Conservation (phyloP, 495 filamentous ascomycete species). For the Hyphodiscus hymeniophilus region DNA sequence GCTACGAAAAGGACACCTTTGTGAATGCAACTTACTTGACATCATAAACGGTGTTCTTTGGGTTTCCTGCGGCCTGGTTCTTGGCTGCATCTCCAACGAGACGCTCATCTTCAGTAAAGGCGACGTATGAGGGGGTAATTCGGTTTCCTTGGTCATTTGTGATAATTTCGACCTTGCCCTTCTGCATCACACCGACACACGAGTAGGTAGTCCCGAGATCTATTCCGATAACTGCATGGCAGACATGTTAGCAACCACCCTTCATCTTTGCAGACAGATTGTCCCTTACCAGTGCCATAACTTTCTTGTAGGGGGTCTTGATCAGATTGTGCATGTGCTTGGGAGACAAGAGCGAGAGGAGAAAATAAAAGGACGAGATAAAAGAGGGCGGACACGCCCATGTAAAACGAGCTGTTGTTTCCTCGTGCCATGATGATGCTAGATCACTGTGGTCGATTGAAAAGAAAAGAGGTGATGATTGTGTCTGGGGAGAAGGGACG, state of each 20-base stretch:
- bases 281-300: slow-evolving; percentile 59
- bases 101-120: slow-evolving; percentile 95
- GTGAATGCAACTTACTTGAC: slow-evolving; percentile 62
- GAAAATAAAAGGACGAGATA: slow-evolving; percentile 81
- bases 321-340: slow-evolving; percentile 58
- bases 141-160: slow-evolving; percentile 98
- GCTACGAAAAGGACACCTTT: slow-evolving; percentile 8
- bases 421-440: slow-evolving; percentile 41
- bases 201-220: slow-evolving; percentile 99
- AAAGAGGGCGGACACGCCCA: slow-evolving; percentile 62
- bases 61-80: slow-evolving; percentile 97
- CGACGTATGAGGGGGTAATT: slow-evolving; percentile 97
- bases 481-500: slow-evolving; percentile 1
- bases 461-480: background rate
- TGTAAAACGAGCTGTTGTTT: slow-evolving; percentile 42
- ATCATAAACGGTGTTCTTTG: slow-evolving; percentile 80
- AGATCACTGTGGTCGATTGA: slow-evolving; percentile 13
- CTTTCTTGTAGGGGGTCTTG: slow-evolving; percentile 54
- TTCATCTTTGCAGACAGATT: background rate
- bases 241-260: slow-evolving; percentile 8
- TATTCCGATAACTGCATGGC: slow-evolving; percentile 75
- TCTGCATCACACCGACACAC: slow-evolving; percentile 98
- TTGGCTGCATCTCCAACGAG: slow-evolving; percentile 98
- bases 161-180: slow-evolving; percentile 95
- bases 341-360: slow-evolving; percentile 60